These are phyloP conservation scores for Paraphaeosphaeria sporulosa DNA, from an alignment of 2,329 filamentous ascomycete genomes.

Conservation along the genomic window DNA sequence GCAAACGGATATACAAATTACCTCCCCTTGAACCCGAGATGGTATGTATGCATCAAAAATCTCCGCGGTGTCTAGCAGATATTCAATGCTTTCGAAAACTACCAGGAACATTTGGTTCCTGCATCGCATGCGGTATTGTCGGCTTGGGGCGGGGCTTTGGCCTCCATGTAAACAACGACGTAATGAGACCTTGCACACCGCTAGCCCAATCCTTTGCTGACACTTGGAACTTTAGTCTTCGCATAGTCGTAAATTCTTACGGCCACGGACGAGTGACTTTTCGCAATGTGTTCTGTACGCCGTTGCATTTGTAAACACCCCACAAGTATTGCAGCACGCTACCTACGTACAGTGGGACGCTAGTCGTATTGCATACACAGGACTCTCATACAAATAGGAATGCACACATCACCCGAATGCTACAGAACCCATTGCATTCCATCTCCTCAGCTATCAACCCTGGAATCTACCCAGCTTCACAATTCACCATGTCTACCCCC, in stretches of 20 bases:
- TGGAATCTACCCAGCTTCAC: not conserved
- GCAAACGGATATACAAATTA: not conserved
- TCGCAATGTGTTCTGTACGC: not conserved
- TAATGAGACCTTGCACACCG: too few relatives aligned
- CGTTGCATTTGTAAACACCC: not conserved
- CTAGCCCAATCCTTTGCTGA: too few relatives aligned
- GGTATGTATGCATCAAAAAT: too few relatives aligned
- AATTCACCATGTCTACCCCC: slow-evolving; percentile 17
- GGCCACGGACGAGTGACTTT: not conserved
- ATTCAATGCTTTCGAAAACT: not conserved
- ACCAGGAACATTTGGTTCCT: not conserved
- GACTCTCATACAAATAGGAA: not conserved
- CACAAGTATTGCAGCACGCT: not conserved
- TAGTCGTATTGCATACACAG: not conserved
- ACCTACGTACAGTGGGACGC: not conserved
- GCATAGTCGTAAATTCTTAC: not conserved
- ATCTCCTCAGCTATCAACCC: not conserved
- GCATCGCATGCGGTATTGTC: too few relatives aligned
- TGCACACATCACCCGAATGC: not conserved
- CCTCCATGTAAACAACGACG: too few relatives aligned
- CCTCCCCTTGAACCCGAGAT: too few relatives aligned
- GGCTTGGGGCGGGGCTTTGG: too few relatives aligned
- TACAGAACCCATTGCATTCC: not conserved
- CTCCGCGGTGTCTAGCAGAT: too few relatives aligned
- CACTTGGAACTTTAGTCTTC: too few relatives aligned